Evolutionary conservation across 805 yeast species (phyloP), one percentile per base, ranked within the genome.

Genomic region (Naumovozyma baii): DNA sequence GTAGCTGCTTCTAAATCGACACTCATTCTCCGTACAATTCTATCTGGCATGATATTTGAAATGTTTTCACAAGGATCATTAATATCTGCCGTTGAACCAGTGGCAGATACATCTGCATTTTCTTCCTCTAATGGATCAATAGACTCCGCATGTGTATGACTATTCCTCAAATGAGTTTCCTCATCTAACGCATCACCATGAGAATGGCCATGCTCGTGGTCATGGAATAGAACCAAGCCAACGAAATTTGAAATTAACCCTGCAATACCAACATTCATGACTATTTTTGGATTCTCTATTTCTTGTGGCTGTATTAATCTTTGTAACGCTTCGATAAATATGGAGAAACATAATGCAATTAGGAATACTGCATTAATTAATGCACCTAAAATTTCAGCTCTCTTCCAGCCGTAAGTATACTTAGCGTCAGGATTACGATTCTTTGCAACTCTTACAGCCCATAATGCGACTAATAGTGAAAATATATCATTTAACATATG

Each of bases 351-450:
- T 45, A 90, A 71, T 1, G 96, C 96, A 48, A 90, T 68, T 47
- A 90, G 62, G 52, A 90, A 90, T 9, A 90, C 96, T 3, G 96
- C 95, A 57, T 90, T 90, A 49, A 90, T 74, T 43, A 90, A 70
- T 8, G 97, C 97, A 40, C 97, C 97, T 44, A 90, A 69, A 38
- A 90, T 88, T 62, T 90, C 97, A 7, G 97, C 97, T 49, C 97
- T 73, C 61, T 88, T 94, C 94, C 96, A 85, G 10, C 97, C 97
- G 55, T 90, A 90, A 3, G 96, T 90, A 65, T 83, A 90, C 42
- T 78, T 79, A 3, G 90, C 80, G 57, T 85, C 90, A 1, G 95
- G 90, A 20, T 78, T 76, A 52, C 76, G 74, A 28, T 75, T 76
- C 50, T 81, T 81, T 39, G 95, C 85, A 13, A 86, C 95, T 44